These are phyloP conservation scores for Chloromonas sp. DNA, from an alignment of 163 green algal genomes.

Conservation along the genomic window DNA sequence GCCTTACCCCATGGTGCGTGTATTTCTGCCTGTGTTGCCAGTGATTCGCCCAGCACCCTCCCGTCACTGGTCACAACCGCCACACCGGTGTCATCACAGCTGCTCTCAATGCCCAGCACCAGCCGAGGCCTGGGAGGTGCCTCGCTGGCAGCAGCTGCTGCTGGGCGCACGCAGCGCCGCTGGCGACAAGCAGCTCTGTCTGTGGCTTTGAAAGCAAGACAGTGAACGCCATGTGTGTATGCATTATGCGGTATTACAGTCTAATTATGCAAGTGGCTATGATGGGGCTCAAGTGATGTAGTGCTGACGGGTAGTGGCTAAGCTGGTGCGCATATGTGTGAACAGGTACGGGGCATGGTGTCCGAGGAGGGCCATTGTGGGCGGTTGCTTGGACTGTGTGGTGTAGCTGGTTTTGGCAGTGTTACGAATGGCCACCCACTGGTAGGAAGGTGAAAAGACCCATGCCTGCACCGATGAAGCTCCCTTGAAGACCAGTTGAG, in stretches of 20 bases:
- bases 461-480: no score
- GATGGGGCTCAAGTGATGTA: neutral
- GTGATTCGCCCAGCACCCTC: slow-evolving; percentile 53
- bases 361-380: no score
- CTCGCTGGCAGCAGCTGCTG: neutral
- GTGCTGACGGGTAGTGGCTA: neutral
- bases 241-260: no score
- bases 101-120: slow-evolving; percentile 85
- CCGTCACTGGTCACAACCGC: slow-evolving; percentile 68
- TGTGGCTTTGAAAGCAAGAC: neutral
- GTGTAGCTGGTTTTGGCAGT: no score
- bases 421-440: no score
- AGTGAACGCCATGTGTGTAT: neutral
- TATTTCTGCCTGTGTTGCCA: slow-evolving; percentile 69
- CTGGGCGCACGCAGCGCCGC: neutral
- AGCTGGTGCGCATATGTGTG: no score
- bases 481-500: no score
- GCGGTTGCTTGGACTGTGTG: no score
- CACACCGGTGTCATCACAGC: slow-evolving; percentile 86
- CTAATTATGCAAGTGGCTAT: neutral
- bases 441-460: no score
- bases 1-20: slow-evolving; percentile 75
- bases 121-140: slow-evolving; percentile 4
- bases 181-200: no score
- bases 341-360: no score